phyloP scores from a whole-genome alignment of 1,139 yeast genomes.

The Taphrina wiesneri region DNA sequence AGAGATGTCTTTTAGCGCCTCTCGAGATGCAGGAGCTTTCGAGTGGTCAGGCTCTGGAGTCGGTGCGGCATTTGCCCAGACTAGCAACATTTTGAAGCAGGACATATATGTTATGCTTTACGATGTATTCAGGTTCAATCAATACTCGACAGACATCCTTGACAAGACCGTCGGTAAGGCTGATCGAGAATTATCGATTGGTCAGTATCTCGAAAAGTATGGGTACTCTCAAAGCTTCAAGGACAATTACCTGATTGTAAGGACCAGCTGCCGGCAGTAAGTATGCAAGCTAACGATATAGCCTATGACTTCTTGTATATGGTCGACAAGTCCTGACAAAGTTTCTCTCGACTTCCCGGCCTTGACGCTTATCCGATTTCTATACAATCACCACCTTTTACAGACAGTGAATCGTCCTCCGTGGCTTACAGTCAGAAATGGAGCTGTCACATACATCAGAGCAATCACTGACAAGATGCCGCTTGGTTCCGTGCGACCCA shows the following conservation, averaged over 20 bases:
- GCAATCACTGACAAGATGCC: constrained; percentile 31
- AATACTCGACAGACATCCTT: constrained; percentile 30
- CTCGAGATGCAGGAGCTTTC: constrained; percentile 31
- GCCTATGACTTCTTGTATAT: constrained; percentile 33
- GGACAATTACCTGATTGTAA: constrained; percentile 28
- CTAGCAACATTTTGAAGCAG: constrained; percentile 9
- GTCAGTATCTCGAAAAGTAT: constrained; percentile 23
- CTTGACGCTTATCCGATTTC: constrained; percentile 24
- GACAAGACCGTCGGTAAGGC: background rate
- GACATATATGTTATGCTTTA: constrained; percentile 26
- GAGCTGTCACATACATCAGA: constrained; percentile 20
- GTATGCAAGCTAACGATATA: background rate
- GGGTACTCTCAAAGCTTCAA: constrained; percentile 22
- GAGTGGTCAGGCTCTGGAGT: constrained; percentile 32
- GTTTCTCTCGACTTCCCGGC: constrained; percentile 32
- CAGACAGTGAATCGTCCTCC: constrained; percentile 29
- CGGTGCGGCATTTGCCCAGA: constrained; percentile 16
- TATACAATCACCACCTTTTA: constrained; percentile 31
- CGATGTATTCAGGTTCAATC: constrained; percentile 28
- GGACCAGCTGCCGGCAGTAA: background rate
- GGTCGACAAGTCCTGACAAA: constrained; percentile 32
- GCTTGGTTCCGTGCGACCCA: constrained; percentile 22
- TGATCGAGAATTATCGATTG: constrained; percentile 21
- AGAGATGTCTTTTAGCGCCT: constrained; percentile 29
- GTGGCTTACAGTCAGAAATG: constrained; percentile 30